These are phyloP conservation scores for Strobilomyces confusus DNA, from an alignment of 768 basidiomycete genomes.

Conservation along the genomic window DNA sequence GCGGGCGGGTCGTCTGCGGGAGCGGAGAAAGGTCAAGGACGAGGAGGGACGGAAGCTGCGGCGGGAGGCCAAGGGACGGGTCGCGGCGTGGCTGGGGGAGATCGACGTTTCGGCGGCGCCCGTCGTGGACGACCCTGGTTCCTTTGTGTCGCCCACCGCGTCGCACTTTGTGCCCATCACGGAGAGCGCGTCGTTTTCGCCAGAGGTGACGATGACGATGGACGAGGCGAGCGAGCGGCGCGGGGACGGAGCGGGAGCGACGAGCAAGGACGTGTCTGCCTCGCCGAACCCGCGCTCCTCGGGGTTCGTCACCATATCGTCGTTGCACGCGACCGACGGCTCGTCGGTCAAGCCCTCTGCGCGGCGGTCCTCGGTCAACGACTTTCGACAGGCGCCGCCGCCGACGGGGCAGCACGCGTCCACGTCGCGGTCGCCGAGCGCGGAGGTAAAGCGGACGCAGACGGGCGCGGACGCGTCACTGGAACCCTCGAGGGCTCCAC, in stretches of 20 bases:
- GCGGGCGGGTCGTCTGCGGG: slow-evolving; percentile 19
- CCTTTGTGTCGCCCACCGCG: slow-evolving; percentile 31
- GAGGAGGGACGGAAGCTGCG: slow-evolving; percentile 37
- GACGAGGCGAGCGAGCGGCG: slow-evolving; percentile 1
- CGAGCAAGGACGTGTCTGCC: slow-evolving; percentile 29
- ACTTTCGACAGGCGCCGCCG: slow-evolving; percentile 8
- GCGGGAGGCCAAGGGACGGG: slow-evolving; percentile 59
- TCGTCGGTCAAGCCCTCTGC: slow-evolving; percentile 13
- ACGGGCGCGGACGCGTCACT: background rate
- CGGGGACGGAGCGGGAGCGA: slow-evolving; percentile 2
- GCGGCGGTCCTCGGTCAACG: slow-evolving; percentile 22
- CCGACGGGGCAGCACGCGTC: background rate
- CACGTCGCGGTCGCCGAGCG: slow-evolving; percentile 14
- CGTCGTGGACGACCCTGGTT: slow-evolving; percentile 34
- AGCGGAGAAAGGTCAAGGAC: slow-evolving; percentile 30
- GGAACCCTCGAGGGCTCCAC: too few species aligned
- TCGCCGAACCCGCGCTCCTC: slow-evolving; percentile 71
- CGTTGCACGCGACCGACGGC: slow-evolving; percentile 35
- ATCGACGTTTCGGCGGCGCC: slow-evolving; percentile 57
- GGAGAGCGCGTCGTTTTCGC: slow-evolving; percentile 21
- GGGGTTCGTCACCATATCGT: slow-evolving; percentile 66
- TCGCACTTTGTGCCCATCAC: slow-evolving; percentile 28
- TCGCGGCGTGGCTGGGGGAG: slow-evolving; percentile 74
- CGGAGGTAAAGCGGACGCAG: slow-evolving; percentile 8
- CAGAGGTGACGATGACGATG: slow-evolving; percentile 9